Conservation (phyloP, 352 stramenopile genomes). For the Globisporangium perplexum region DNA sequence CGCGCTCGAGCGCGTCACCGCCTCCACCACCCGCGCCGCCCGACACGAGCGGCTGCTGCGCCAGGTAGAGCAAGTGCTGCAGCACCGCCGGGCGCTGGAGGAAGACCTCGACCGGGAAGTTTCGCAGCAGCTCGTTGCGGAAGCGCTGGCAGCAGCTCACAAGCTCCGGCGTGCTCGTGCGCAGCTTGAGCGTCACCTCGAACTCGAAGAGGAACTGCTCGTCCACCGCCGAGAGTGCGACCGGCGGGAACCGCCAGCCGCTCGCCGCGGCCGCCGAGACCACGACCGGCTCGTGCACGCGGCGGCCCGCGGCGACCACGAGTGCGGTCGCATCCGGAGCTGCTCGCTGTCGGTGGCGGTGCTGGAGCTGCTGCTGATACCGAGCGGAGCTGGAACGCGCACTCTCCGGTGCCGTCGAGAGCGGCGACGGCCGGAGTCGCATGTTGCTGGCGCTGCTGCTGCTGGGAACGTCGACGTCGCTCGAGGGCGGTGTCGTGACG, state of each 20-base stretch:
- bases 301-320: constrained; percentile 4
- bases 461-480: not conserved
- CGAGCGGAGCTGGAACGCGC: too few species aligned
- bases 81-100: constrained; percentile 53
- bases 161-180: constrained; percentile 38
- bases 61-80: constrained; percentile 56
- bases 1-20: constrained; percentile 15
- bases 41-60: constrained; percentile 53
- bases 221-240: constrained; percentile 48
- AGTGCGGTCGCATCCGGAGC: not conserved
- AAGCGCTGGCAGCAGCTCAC: constrained; percentile 45
- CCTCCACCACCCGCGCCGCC: constrained; percentile 1
- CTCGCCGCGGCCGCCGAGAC: constrained; percentile 2
- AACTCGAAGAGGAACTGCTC: constrained; percentile 79
- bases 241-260: constrained; percentile 55
- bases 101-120: constrained; percentile 69
- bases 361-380: not conserved
- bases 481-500: not conserved
- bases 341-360: not conserved
- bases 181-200: constrained; percentile 61
- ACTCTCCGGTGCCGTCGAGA: too few species aligned
- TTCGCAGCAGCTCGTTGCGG: constrained; percentile 43
- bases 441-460: too few species aligned
- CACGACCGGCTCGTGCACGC: not conserved
- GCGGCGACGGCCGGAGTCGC: too few species aligned